Percentiles rank a stretch among this genome's conserved stretches.
Conservation (phyloP, 169 alveolate genomes). For the Plasmodium yoelii region DNA sequence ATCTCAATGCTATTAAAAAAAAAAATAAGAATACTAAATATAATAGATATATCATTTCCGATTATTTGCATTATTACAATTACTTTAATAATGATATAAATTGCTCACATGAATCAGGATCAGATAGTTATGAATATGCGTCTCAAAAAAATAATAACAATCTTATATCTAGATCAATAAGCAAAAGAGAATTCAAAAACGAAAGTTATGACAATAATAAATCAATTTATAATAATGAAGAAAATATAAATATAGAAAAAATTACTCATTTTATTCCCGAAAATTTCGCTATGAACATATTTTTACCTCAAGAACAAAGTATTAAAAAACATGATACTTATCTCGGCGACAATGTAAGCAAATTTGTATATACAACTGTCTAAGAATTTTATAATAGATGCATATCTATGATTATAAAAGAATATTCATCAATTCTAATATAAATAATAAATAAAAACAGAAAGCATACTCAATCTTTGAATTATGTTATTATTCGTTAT, state of each 20-base stretch:
- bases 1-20: slow-evolving; percentile 17
- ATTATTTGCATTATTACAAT: slow-evolving; percentile 60
- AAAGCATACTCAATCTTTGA: neutral
- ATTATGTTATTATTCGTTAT: neutral
- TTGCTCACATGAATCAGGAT: slow-evolving; percentile 16
- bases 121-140: slow-evolving; percentile 17
- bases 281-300: slow-evolving; percentile 33
- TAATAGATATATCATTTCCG: slow-evolving; percentile 14
- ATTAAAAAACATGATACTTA: slow-evolving; percentile 11
- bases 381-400: neutral
- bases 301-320: slow-evolving; percentile 8
- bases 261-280: slow-evolving; percentile 44
- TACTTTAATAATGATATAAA: slow-evolving; percentile 21
- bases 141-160: neutral
- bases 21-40: neutral
- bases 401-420: neutral
- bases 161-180: neutral
- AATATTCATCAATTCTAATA: neutral
- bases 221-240: slow-evolving; percentile 23
- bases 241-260: slow-evolving; percentile 22
- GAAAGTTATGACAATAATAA: slow-evolving; percentile 14
- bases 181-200: slow-evolving; percentile 31
- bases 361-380: neutral
- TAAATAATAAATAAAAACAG: neutral
- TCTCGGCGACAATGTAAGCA: slow-evolving; percentile 18